Evolutionary conservation across 2,329 filamentous ascomycete genomes (phyloP).

Genomic region (Aspergillus sp.): DNA sequence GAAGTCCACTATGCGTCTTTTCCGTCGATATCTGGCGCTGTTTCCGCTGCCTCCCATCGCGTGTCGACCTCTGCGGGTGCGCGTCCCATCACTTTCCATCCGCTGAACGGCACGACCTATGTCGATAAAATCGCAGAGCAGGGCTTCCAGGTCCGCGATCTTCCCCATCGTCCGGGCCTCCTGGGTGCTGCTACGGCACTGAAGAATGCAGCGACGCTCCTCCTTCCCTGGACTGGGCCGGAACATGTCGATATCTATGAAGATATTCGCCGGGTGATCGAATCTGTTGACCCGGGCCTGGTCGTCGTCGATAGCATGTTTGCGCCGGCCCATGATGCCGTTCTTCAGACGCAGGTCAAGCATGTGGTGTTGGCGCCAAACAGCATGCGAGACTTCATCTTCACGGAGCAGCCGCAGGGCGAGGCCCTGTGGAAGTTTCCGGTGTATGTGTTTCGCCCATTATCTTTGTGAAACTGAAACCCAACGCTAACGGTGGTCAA

Average conservation of each 20-base stretch:
- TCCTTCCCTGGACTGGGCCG: conserved; percentile 28
- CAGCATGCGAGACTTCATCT: conserved; percentile 34
- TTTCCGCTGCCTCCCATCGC: conserved; percentile 11
- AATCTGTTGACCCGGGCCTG: conserved; percentile 29
- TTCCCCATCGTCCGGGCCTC: conserved; percentile 25
- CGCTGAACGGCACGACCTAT: conserved; percentile 24
- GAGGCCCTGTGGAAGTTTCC: conserved; percentile 26
- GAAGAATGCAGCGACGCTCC: conserved; percentile 17
- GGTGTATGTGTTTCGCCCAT: conserved; percentile 11
- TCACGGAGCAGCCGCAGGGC: conserved; percentile 29
- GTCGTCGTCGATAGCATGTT: conserved; percentile 39
- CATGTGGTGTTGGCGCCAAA: conserved; percentile 38
- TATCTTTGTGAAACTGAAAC: neutral
- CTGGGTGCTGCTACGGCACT: conserved; percentile 26
- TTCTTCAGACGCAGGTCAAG: conserved; percentile 24
- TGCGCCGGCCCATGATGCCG: conserved; percentile 36
- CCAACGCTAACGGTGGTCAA: too few relatives aligned
- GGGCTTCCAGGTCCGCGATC: conserved; percentile 11
- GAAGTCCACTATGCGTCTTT: conserved; percentile 41
- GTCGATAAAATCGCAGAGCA: conserved; percentile 25
- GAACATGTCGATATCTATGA: conserved; percentile 36
- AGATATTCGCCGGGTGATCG: conserved; percentile 31
- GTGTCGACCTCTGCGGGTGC: neutral
- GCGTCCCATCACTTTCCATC: conserved; percentile 20
- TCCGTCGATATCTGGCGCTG: conserved; percentile 22